Evolutionary conservation across 305 asterid species (phyloP).

Genomic region (Fraxinus angustifolia): DNA sequence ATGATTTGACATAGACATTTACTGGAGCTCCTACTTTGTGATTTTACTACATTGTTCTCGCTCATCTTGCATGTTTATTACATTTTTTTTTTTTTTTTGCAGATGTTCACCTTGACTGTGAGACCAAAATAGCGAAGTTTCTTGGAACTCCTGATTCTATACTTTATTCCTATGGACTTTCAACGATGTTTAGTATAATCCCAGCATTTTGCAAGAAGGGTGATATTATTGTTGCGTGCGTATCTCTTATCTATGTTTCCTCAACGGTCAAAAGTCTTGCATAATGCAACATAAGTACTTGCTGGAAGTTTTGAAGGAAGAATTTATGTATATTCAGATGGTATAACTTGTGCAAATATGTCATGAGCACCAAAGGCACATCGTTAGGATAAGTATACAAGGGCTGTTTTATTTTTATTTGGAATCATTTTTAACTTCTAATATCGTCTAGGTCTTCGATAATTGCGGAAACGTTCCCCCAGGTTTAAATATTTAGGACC

Average conservation of each 20-base stretch:
- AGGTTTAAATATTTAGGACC: neutral
- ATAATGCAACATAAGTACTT: neutral
- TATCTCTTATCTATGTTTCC: constrained; percentile 22
- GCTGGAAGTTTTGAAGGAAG: constrained; percentile 17
- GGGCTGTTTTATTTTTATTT: neutral
- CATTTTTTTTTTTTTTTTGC: constrained; percentile 25
- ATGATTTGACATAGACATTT: constrained; percentile 23
- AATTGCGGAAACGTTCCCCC: neutral
- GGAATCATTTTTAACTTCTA: constrained; percentile 1
- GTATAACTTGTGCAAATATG: neutral
- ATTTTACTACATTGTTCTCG: constrained; percentile 1
- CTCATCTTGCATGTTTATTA: constrained; percentile 12
- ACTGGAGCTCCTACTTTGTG: neutral
- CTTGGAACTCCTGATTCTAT: constrained; percentile 92
- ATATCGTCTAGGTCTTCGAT: neutral
- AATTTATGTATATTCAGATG: constrained; percentile 5
- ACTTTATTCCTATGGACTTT: constrained; percentile 93
- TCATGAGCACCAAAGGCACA: neutral
- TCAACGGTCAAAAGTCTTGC: neutral
- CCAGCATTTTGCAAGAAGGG: constrained; percentile 99
- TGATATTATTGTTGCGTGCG: constrained; percentile 84
- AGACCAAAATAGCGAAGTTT: constrained; percentile 84
- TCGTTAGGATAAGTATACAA: neutral
- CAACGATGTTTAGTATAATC: constrained; percentile 95
- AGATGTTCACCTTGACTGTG: constrained; percentile 99